Evolutionary conservation across 169 alveolate genomes (phyloP).

Genomic region (Eimeria maxima): DNA sequence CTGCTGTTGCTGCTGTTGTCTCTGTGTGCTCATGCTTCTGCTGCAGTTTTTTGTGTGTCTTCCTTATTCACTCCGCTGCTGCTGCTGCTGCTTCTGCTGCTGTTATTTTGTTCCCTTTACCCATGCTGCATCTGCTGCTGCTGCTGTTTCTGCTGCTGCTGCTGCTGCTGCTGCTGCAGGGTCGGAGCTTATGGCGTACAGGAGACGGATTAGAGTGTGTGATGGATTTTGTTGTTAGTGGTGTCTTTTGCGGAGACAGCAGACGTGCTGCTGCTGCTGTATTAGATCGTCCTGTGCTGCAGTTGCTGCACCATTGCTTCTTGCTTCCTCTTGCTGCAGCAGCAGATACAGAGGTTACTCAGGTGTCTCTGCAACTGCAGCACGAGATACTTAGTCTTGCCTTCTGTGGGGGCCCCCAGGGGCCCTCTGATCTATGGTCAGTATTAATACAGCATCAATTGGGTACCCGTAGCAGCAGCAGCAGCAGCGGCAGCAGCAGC

Average conservation of each 20-base stretch:
- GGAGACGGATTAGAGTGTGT: conserved; percentile 73
- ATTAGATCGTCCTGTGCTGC: conserved; percentile 56
- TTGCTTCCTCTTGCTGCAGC: conserved; percentile 53
- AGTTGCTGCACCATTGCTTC: conserved; percentile 20
- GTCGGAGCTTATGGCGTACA: conserved; percentile 65
- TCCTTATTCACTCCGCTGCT: not conserved
- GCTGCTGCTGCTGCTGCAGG: conserved; percentile 68
- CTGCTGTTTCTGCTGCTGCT: conserved; percentile 37
- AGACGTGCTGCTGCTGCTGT: conserved; percentile 77
- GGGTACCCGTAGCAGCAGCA: conserved; percentile 62
- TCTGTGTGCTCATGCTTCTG: not conserved
- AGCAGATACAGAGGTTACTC: conserved; percentile 56
- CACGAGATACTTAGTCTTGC: conserved; percentile 73
- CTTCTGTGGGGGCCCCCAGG: conserved; percentile 30
- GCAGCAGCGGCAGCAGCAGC: conserved; percentile 79
- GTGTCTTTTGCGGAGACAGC: conserved; percentile 64
- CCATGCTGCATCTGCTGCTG: not conserved
- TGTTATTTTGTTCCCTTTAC: not conserved
- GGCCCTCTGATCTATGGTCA: conserved; percentile 51
- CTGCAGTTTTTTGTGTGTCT: not conserved
- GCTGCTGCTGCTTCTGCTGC: conserved; percentile 30
- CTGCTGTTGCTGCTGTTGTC: not conserved
- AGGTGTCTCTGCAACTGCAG: conserved; percentile 73
- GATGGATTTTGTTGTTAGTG: conserved; percentile 62
- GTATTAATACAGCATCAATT: conserved; percentile 12